Evolutionary conservation across 768 basidiomycete genomes (phyloP).

Genomic region (Psilocybe subaeruginosa): DNA sequence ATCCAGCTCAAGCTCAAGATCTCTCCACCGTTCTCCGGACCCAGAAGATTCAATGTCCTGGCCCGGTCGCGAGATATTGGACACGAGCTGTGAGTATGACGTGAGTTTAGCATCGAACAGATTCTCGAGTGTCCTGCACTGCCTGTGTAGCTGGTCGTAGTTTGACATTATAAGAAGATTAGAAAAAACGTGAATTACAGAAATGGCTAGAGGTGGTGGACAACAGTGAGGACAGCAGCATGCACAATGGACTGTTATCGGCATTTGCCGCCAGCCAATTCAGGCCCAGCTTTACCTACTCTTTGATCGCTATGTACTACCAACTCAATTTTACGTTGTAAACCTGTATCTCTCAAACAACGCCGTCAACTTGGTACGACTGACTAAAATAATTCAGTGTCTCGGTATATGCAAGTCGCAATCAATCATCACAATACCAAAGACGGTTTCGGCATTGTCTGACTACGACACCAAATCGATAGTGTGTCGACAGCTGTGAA

Average conservation of each 20-base stretch:
- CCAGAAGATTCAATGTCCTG: slow-evolving; percentile 74
- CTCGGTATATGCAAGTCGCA: too few species aligned
- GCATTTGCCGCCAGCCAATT: slow-evolving; percentile 4
- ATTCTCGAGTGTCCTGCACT: slow-evolving; percentile 92
- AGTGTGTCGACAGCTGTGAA: too few species aligned
- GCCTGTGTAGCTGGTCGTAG: slow-evolving; percentile 89
- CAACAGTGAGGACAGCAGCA: too few species aligned
- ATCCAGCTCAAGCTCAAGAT: slow-evolving; percentile 85
- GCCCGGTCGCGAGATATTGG: slow-evolving; percentile 54
- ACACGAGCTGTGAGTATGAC: slow-evolving; percentile 85
- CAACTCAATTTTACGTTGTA: too few species aligned
- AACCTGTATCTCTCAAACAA: too few species aligned
- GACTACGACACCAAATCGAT: too few species aligned
- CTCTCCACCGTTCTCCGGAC: slow-evolving; percentile 73
- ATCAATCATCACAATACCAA: too few species aligned
- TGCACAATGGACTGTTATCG: slow-evolving; percentile 6
- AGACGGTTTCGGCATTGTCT: too few species aligned
- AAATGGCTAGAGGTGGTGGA: background rate
- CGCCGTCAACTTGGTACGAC: too few species aligned
- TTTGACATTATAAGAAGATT: slow-evolving; percentile 53
- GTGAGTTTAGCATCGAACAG: slow-evolving; percentile 91
- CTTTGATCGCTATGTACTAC: too few species aligned
- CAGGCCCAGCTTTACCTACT: too few species aligned
- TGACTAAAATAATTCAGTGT: too few species aligned
- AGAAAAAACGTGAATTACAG: background rate